Evolutionary conservation across 2,329 filamentous ascomycete species (phyloP).

Genomic region (Rhexocercosporidium sp.): DNA sequence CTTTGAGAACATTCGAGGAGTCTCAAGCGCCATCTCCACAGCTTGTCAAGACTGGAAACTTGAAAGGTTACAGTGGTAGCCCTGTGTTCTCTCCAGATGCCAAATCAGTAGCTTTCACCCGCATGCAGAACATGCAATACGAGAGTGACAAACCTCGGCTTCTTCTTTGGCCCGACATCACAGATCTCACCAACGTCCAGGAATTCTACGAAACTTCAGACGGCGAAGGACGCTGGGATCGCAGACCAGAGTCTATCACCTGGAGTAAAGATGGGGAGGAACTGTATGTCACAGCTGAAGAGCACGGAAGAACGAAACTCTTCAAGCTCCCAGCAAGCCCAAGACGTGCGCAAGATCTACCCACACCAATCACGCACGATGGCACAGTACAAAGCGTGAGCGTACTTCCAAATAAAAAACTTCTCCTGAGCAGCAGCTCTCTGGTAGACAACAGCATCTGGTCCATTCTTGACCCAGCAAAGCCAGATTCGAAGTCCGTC

Average conservation of each 20-base stretch:
- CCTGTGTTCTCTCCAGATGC: constrained; percentile 80
- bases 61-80: constrained; percentile 67
- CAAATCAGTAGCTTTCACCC: constrained; percentile 73
- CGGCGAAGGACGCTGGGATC: constrained; percentile 67
- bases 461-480: constrained; percentile 51
- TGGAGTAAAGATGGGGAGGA: constrained; percentile 65
- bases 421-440: constrained; percentile 72
- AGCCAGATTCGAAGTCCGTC: constrained; percentile 47
- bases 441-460: constrained; percentile 76
- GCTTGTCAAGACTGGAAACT: constrained; percentile 59
- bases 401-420: constrained; percentile 53
- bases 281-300: constrained; percentile 77
- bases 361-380: constrained; percentile 55
- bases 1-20: constrained; percentile 65
- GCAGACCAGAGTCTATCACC: constrained; percentile 58
- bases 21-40: constrained; percentile 54
- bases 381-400: constrained; percentile 61
- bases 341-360: constrained; percentile 52
- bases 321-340: constrained; percentile 66
- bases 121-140: constrained; percentile 79
- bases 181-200: constrained; percentile 60
- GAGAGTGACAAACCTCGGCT: constrained; percentile 80
- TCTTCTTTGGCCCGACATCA: constrained; percentile 66
- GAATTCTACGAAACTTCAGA: constrained; percentile 67
- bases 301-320: constrained; percentile 65